Evolutionary conservation across 805 yeast species (phyloP).

Genomic region (Pichia gijzeniarum): DNA sequence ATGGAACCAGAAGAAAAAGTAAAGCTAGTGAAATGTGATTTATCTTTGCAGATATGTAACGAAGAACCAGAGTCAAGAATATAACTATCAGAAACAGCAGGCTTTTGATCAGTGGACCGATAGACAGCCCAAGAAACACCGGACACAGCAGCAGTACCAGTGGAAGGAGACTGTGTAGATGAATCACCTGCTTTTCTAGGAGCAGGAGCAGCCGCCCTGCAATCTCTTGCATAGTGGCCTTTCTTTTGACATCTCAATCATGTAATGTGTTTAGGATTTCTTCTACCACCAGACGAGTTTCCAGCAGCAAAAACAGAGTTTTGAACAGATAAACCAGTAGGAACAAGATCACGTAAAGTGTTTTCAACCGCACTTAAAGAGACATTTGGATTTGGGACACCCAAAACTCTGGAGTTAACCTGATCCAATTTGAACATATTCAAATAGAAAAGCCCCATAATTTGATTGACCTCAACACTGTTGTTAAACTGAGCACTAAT

Average conservation of each 20-base stretch:
- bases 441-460: constrained; percentile 1
- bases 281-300: too few species aligned
- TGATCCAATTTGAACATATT: constrained; percentile 1
- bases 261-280: neutral
- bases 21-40: neutral
- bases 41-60: neutral
- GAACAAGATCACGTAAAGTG: neutral
- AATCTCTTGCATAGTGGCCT: neutral
- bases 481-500: constrained; percentile 1
- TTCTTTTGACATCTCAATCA: neutral
- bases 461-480: neutral
- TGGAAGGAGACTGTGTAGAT: neutral
- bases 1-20: neutral
- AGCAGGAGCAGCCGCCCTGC: too few species aligned
- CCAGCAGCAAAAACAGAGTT: too few species aligned
- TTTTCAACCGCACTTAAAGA: neutral
- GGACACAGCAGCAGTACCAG: neutral
- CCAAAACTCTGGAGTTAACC: constrained; percentile 1
- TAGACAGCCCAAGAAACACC: constrained; percentile 1
- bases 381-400: constrained; percentile 2
- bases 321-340: too few species aligned
- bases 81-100: neutral
- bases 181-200: neutral
- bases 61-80: constrained; percentile 1
- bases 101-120: too few species aligned